A percentile compares a stretch with the other conserved stretches of the same genome.
Conservation (phyloP, 2,329 filamentous ascomycete species). For the Shiraia bambusicola region DNA sequence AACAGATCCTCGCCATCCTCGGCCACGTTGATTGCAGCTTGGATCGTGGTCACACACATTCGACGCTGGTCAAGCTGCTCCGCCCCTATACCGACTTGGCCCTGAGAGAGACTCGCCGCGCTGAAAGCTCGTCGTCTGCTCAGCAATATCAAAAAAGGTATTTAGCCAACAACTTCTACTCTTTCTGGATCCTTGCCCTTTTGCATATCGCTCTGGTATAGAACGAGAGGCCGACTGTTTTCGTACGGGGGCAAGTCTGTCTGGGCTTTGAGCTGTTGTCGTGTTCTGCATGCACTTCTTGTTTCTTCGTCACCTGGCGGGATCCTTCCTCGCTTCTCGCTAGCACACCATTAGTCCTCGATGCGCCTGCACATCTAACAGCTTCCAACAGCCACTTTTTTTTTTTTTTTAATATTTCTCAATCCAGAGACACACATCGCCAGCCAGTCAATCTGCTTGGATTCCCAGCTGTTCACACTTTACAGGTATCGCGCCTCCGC, state of each 20-base stretch:
- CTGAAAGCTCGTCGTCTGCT: background rate
- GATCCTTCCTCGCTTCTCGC: conserved; percentile 24
- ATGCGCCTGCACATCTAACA: conserved; percentile 24
- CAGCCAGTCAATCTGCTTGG: conserved; percentile 19
- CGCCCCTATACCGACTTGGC: conserved; percentile 1
- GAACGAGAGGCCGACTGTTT: too few species aligned
- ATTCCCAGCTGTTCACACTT: conserved; percentile 23
- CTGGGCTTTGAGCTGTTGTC: conserved; percentile 11
- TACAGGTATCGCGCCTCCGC: conserved; percentile 35
- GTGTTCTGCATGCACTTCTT: conserved; percentile 4
- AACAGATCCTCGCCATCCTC: conserved; percentile 18
- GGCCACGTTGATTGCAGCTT: conserved; percentile 18
- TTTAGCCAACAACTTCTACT: conserved; percentile 18
- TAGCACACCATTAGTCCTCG: conserved; percentile 34
- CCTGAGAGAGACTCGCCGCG: background rate
- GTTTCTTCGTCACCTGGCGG: conserved; percentile 16
- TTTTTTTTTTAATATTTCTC: conserved; percentile 11
- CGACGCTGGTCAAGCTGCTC: conserved; percentile 10
- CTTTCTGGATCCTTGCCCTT: conserved; percentile 12
- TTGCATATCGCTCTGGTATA: conserved; percentile 8
- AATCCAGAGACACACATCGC: conserved; percentile 13
- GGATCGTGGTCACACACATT: conserved; percentile 6
- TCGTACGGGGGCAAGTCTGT: background rate
- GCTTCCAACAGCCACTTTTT: conserved; percentile 20
- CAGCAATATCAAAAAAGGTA: conserved; percentile 29